phyloP scores from a whole-genome alignment of 1,139 yeast species.

The Arxiozyma slooffiae region DNA sequence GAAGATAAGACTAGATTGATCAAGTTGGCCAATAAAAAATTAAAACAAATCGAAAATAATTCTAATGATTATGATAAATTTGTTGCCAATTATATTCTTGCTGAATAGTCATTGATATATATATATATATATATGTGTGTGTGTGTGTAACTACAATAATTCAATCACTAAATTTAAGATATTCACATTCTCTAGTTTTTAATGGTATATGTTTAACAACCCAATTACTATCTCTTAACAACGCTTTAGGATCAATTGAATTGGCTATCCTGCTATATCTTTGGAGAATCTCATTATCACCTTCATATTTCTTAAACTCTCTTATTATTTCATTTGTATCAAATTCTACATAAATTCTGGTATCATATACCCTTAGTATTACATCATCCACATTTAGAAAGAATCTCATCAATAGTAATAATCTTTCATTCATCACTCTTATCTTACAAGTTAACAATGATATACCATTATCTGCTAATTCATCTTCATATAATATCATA shows the following conservation, averaged over 20 bases:
- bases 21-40: constrained; percentile 30
- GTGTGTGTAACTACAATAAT: background rate
- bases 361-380: constrained; percentile 70
- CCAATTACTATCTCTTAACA: constrained; percentile 77
- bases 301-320: constrained; percentile 72
- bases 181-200: constrained; percentile 28
- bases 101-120: background rate
- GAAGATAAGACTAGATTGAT: constrained; percentile 25
- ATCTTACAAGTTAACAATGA: constrained; percentile 68
- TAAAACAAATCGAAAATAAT: constrained; percentile 29
- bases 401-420: constrained; percentile 63
- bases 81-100: constrained; percentile 26
- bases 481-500: constrained; percentile 83
- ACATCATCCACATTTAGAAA: constrained; percentile 88
- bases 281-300: constrained; percentile 48
- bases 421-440: constrained; percentile 78
- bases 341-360: constrained; percentile 75
- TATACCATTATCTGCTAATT: constrained; percentile 91
- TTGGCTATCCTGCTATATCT: constrained; percentile 26
- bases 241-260: constrained; percentile 60
- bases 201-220: constrained; percentile 53
- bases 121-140: constrained; percentile 1
- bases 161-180: constrained; percentile 12
- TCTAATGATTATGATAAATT: constrained; percentile 29
- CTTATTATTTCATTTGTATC: constrained; percentile 53